Conservation (phyloP, 345 rosid species). For the Sisymbrium altissimum region DNA sequence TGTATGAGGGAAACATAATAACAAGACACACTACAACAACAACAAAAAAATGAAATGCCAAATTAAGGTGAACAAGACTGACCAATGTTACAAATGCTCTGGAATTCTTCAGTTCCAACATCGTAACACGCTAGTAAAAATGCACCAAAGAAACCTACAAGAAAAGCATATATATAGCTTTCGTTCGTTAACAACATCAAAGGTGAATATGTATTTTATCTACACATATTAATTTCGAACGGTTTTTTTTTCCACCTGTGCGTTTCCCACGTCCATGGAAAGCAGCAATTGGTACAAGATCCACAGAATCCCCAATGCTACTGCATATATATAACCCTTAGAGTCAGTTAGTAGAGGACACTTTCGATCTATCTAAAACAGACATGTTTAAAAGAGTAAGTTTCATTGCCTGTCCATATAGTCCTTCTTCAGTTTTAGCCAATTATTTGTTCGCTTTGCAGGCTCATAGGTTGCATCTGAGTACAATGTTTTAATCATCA, state of each 20-base stretch:
- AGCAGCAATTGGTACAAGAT: conserved; percentile 58
- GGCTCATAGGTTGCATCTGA: too few species aligned
- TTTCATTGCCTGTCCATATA: too few species aligned
- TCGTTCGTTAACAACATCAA: conserved; percentile 14
- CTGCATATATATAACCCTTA: too few species aligned
- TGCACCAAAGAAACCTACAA: conserved; percentile 82
- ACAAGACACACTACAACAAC: background rate
- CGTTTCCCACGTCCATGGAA: conserved; percentile 41
- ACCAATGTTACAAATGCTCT: conserved; percentile 96
- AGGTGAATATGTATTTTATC: background rate
- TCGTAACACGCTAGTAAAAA: conserved; percentile 94
- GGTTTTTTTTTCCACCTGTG: conserved; percentile 43
- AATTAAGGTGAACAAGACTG: conserved; percentile 18
- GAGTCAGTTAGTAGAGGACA: too few species aligned
- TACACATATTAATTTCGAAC: background rate
- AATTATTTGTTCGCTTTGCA: too few species aligned
- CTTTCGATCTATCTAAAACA: too few species aligned
- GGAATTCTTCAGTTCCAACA: conserved; percentile 66
- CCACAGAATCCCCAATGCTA: too few species aligned
- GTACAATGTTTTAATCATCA: too few species aligned
- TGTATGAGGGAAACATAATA: background rate
- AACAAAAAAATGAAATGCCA: background rate
- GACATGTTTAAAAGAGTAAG: too few species aligned
- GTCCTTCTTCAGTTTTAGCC: conserved; percentile 55
- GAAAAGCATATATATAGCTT: conserved; percentile 12